Evolutionary conservation across 2,329 filamentous ascomycete species (phyloP).

Genomic region (Canariomyces notabilis): DNA sequence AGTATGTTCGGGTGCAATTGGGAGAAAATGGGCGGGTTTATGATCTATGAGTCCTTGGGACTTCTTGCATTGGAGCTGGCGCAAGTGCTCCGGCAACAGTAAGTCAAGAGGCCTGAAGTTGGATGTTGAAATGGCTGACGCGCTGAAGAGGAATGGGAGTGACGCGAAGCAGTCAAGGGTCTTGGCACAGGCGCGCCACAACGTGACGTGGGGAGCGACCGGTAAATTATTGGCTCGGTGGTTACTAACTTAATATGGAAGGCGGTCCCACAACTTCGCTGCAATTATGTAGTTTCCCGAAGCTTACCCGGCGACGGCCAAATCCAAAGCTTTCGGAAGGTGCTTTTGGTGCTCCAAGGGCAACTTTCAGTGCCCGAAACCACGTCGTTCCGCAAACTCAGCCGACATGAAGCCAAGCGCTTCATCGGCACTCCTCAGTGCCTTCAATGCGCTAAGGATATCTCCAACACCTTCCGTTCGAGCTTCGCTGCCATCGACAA

Average conservation of each 20-base stretch:
- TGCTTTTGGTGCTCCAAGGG: slow-evolving; percentile 11
- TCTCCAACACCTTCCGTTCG: slow-evolving; percentile 36
- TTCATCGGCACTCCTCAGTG: slow-evolving; percentile 43
- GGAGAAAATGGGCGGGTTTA: background rate
- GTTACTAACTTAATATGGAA: no score
- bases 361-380: slow-evolving; percentile 3
- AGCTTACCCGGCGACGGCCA: slow-evolving; percentile 6
- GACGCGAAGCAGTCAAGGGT: slow-evolving; percentile 17
- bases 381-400: slow-evolving; percentile 16
- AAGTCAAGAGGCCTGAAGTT: slow-evolving; percentile 18
- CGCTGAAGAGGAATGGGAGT: slow-evolving; percentile 13
- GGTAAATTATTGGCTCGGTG: no score
- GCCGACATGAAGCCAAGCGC: slow-evolving; percentile 41
- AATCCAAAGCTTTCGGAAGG: background rate
- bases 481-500: slow-evolving; percentile 29
- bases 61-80: background rate
- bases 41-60: background rate
- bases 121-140: slow-evolving; percentile 12
- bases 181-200: slow-evolving; percentile 20
- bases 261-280: no score
- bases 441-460: slow-evolving; percentile 48
- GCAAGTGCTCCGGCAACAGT: slow-evolving; percentile 16
- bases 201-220: no score
- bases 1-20: background rate
- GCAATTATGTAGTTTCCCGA: no score